Percentiles rank a stretch among this genome's conserved stretches.
Conservation (phyloP, 805 yeast species). For the Myxozyma mucilagina region DNA sequence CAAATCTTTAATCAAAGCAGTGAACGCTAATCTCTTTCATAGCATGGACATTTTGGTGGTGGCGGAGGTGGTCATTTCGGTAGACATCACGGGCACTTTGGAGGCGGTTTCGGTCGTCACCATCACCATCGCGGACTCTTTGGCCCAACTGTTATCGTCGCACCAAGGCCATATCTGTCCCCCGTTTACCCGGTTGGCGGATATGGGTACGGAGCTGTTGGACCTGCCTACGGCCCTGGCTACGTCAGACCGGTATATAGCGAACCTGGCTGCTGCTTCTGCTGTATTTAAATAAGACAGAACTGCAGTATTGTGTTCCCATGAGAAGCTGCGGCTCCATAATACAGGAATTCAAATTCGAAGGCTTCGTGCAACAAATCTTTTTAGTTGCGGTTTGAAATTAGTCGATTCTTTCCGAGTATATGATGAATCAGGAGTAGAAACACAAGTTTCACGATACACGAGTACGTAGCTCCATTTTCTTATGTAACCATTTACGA, state of each 20-base stretch:
- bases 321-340: too few relatives aligned
- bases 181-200: conserved; percentile 22
- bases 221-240: conserved; percentile 16
- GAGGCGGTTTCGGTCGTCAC: conserved; percentile 19
- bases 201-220: conserved; percentile 21
- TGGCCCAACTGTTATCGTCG: conserved; percentile 30
- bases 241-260: conserved; percentile 13
- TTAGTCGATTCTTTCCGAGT: too few relatives aligned
- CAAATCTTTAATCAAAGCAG: too few relatives aligned
- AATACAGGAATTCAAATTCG: too few relatives aligned
- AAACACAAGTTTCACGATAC: too few relatives aligned
- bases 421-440: too few relatives aligned
- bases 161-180: conserved; percentile 23
- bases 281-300: conserved; percentile 15
- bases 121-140: conserved; percentile 9
- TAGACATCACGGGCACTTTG: conserved; percentile 15
- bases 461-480: too few relatives aligned
- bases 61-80: conserved; percentile 18
- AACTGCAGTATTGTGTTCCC: too few relatives aligned
- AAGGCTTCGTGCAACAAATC: too few relatives aligned
- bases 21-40: not conserved
- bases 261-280: conserved; percentile 20
- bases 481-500: too few relatives aligned
- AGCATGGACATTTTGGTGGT: conserved; percentile 13
- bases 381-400: too few relatives aligned